Evolutionary conservation across 441 rosid species (phyloP).

Genomic region (Adansonia grandidieri): DNA sequence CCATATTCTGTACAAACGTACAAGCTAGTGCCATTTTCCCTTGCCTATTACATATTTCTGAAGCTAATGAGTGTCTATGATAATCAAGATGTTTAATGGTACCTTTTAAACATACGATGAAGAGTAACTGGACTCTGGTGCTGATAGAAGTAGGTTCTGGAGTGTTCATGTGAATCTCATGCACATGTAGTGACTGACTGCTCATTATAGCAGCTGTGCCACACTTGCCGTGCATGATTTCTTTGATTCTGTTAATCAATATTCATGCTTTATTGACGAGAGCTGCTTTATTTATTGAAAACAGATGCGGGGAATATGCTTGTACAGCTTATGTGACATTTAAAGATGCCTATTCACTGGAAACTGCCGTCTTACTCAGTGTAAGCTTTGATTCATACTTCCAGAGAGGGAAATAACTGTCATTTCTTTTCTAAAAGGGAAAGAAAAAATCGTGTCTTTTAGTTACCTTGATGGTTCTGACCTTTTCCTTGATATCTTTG

Average conservation of each 20-base stretch:
- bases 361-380: conserved; percentile 82
- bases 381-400: conserved; percentile 48
- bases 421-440: background rate
- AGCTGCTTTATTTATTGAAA: conserved; percentile 23
- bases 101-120: background rate
- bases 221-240: background rate
- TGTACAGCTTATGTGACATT: conserved; percentile 81
- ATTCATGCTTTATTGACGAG: background rate
- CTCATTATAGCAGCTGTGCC: background rate
- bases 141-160: background rate
- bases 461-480: background rate
- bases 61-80: background rate
- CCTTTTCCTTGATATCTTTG: background rate
- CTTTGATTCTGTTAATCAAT: background rate
- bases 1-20: too few relatives aligned
- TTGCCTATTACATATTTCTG: background rate
- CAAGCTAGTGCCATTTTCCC: background rate
- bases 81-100: background rate
- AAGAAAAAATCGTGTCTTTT: background rate
- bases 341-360: conserved; percentile 66
- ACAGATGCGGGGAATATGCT: conserved; percentile 61
- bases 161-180: background rate
- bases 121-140: background rate
- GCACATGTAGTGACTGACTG: background rate
- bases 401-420: background rate